Evolutionary conservation across 495 filamentous ascomycete genomes (phyloP).

Genomic region (Podospora anserina): DNA sequence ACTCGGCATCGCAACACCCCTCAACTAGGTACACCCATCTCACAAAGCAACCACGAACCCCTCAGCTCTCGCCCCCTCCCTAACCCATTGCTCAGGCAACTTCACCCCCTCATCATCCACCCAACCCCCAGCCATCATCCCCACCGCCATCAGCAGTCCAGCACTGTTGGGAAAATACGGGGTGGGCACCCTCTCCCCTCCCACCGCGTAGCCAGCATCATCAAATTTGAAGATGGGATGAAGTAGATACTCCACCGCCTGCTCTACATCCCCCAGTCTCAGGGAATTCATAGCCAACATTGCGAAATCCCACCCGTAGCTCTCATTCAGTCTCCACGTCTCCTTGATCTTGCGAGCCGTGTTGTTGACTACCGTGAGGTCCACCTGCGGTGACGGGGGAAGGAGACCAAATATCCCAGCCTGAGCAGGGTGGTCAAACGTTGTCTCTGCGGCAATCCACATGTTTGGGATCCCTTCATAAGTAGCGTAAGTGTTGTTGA

Average conservation of each 20-base stretch:
- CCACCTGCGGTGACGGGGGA: slow-evolving; percentile 43
- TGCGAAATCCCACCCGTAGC: slow-evolving; percentile 54
- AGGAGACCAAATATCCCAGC: slow-evolving; percentile 49
- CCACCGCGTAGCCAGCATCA: slow-evolving; percentile 52
- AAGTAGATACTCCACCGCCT: slow-evolving; percentile 49
- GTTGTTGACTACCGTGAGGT: slow-evolving; percentile 38
- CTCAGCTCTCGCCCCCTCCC: slow-evolving; percentile 40
- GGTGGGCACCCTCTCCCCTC: slow-evolving; percentile 51
- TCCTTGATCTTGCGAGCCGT: slow-evolving; percentile 45
- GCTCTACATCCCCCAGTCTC: slow-evolving; percentile 43
- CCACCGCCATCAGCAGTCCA: slow-evolving; percentile 48
- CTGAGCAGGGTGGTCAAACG: slow-evolving; percentile 52
- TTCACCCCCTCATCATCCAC: slow-evolving; percentile 40
- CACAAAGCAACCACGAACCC: slow-evolving; percentile 40
- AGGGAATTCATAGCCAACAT: slow-evolving; percentile 55
- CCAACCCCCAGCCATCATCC: slow-evolving; percentile 57
- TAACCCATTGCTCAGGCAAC: slow-evolving; percentile 45
- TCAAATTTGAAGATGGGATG: slow-evolving; percentile 49
- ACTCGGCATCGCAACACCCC: not conserved
- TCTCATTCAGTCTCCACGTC: slow-evolving; percentile 47
- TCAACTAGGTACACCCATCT: not conserved
- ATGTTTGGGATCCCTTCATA: slow-evolving; percentile 52
- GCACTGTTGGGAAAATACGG: slow-evolving; percentile 54
- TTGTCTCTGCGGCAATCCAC: slow-evolving; percentile 44
- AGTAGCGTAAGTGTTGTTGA: slow-evolving; percentile 44